Evolutionary conservation across 176 grass and related monocot genomes (phyloP).

Genomic region (Phoenix roebelenii): DNA sequence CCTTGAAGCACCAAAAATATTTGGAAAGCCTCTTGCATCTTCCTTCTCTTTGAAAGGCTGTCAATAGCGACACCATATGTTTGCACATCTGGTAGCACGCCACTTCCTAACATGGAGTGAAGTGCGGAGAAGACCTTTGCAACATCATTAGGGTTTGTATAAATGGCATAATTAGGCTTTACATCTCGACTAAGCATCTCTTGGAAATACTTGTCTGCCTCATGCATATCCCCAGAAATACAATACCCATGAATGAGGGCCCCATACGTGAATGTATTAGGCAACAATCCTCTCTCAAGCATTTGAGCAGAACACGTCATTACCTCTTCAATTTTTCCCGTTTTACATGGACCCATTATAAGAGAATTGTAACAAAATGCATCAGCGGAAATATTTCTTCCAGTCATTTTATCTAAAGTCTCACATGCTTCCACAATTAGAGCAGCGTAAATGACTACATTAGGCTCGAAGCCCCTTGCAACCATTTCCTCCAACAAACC

Average conservation of each 20-base stretch:
- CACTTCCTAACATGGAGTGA: slow-evolving; percentile 44
- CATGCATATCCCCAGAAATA: slow-evolving; percentile 44
- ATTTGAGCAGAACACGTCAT: slow-evolving; percentile 44
- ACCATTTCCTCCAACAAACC: slow-evolving; percentile 55
- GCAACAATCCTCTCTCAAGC: slow-evolving; percentile 41
- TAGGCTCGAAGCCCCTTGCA: slow-evolving; percentile 40
- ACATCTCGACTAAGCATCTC: slow-evolving; percentile 34
- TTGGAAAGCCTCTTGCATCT: slow-evolving; percentile 47
- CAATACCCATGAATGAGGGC: slow-evolving; percentile 51
- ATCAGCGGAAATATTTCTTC: slow-evolving; percentile 39
- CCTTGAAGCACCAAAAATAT: slow-evolving; percentile 46
- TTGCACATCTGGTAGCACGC: slow-evolving; percentile 28
- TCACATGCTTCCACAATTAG: slow-evolving; percentile 46
- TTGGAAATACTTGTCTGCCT: slow-evolving; percentile 48
- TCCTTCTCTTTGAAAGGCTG: slow-evolving; percentile 38
- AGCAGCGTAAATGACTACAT: slow-evolving; percentile 48
- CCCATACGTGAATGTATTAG: slow-evolving; percentile 56
- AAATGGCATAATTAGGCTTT: slow-evolving; percentile 50
- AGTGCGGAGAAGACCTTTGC: slow-evolving; percentile 40
- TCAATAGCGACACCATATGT: slow-evolving; percentile 50
- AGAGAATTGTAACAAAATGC: slow-evolving; percentile 68
- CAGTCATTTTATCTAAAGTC: slow-evolving; percentile 42
- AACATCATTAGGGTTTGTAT: slow-evolving; percentile 31
- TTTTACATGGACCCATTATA: slow-evolving; percentile 51
- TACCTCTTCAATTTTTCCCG: slow-evolving; percentile 50